Conservation (phyloP, 2,329 filamentous ascomycete genomes). For the Talaromyces funiculosus region DNA sequence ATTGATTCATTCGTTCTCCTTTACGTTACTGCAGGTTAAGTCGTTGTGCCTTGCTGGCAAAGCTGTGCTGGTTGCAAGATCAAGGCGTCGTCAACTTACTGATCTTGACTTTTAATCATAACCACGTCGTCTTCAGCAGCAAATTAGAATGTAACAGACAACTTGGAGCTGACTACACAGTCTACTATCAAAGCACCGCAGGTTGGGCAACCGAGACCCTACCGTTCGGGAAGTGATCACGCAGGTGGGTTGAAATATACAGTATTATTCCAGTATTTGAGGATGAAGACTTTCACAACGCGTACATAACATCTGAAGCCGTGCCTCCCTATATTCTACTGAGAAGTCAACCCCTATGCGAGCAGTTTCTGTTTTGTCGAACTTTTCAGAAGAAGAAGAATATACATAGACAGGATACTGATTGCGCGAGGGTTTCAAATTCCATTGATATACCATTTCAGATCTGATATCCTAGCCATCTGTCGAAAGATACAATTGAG, state of each 20-base stretch:
- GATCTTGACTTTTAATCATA: conserved; percentile 35
- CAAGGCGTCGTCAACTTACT: background rate
- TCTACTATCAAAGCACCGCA: conserved; percentile 47
- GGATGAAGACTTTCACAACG: background rate
- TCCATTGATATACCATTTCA: background rate
- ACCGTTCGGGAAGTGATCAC: conserved; percentile 1
- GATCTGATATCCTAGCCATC: background rate
- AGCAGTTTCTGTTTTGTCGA: background rate
- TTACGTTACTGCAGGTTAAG: conserved; percentile 40
- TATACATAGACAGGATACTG: background rate
- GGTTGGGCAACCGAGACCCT: conserved; percentile 45
- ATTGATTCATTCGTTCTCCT: background rate
- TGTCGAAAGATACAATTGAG: background rate
- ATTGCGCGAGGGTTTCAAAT: background rate
- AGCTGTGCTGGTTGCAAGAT: background rate
- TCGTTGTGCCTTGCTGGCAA: conserved; percentile 39
- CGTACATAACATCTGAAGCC: background rate
- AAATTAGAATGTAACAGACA: conserved; percentile 46
- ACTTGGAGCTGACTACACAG: conserved; percentile 44
- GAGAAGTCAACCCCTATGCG: background rate
- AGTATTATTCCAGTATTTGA: background rate
- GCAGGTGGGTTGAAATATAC: background rate
- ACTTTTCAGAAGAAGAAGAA: background rate
- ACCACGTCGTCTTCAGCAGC: conserved; percentile 48
- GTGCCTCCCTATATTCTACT: background rate